Conservation (phyloP, 495 filamentous ascomycete genomes). For the Xylaria curta region DNA sequence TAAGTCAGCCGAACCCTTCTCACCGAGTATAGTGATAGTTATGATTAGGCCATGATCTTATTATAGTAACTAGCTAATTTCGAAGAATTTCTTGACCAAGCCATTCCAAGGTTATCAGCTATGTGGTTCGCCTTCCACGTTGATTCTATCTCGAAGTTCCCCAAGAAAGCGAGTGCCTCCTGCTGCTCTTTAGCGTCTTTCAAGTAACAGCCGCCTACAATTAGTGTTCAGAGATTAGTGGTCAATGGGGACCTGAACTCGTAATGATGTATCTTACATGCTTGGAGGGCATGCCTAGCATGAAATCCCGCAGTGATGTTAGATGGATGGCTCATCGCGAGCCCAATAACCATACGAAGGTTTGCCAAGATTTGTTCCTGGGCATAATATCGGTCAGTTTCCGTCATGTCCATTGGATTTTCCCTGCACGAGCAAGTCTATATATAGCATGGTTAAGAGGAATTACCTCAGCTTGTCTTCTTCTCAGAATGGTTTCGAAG, state of each 20-base stretch:
- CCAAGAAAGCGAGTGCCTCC: conserved; percentile 6
- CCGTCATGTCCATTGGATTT: not conserved
- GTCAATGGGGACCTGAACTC: not conserved
- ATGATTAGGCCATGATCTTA: not conserved
- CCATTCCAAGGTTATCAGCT: not conserved
- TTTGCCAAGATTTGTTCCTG: conserved; percentile 24
- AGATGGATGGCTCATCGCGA: conserved; percentile 27
- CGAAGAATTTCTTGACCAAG: not conserved
- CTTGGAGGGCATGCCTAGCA: conserved; percentile 34
- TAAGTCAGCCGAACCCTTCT: not conserved
- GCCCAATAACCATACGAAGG: conserved; percentile 23
- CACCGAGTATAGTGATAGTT: not conserved
- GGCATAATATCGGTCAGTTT: not conserved
- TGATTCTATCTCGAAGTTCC: conserved; percentile 29
- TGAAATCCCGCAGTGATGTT: conserved; percentile 27
- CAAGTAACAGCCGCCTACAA: conserved; percentile 26
- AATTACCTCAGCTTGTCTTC: conserved; percentile 6
- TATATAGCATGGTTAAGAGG: not conserved
- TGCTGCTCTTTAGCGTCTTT: conserved; percentile 28
- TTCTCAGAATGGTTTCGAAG: not conserved
- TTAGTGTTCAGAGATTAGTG: not conserved
- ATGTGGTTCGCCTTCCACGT: conserved; percentile 15
- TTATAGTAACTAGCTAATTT: not conserved
- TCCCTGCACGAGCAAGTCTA: not conserved
- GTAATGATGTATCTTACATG: conserved; percentile 20